Percentiles rank a stretch among this genome's conserved stretches.
Conservation (phyloP, 2,329 filamentous ascomycete species). For the Bipolaris bicolor region DNA sequence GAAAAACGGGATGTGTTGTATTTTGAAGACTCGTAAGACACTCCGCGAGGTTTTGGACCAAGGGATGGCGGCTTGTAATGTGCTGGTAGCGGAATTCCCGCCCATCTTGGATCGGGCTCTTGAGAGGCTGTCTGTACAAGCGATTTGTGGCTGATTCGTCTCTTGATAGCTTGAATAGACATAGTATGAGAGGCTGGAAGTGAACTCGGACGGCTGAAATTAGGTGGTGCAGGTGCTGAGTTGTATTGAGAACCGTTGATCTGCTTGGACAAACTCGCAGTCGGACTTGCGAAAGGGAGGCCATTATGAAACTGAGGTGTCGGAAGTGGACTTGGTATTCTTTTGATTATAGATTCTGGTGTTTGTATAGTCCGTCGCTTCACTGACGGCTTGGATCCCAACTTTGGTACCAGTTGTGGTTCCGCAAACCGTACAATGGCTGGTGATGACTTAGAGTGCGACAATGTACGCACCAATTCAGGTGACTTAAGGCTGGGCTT, state of each 20-base stretch:
- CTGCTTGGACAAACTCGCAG: slow-evolving; percentile 9
- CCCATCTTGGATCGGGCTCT: slow-evolving; percentile 23
- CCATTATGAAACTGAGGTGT: slow-evolving; percentile 12
- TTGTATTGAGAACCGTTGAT: slow-evolving; percentile 10
- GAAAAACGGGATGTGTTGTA: slow-evolving; percentile 16
- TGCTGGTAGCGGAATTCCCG: slow-evolving; percentile 22
- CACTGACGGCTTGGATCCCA: slow-evolving; percentile 7
- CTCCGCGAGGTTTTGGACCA: slow-evolving; percentile 18
- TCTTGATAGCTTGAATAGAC: slow-evolving; percentile 9
- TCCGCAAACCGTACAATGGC: slow-evolving; percentile 35
- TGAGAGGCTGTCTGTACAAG: slow-evolving; percentile 19
- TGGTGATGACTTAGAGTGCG: slow-evolving; percentile 25
- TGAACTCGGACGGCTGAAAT: slow-evolving; percentile 6
- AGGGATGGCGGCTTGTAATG: slow-evolving; percentile 22
- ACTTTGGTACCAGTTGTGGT: slow-evolving; percentile 21
- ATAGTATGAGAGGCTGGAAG: slow-evolving; percentile 12
- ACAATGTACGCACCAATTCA: slow-evolving; percentile 17
- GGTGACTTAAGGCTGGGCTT: slow-evolving; percentile 32
- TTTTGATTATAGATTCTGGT: slow-evolving; percentile 11
- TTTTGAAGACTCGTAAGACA: slow-evolving; percentile 30
- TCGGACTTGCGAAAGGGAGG: slow-evolving; percentile 10
- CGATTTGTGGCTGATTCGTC: slow-evolving; percentile 12
- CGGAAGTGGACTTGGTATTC: slow-evolving; percentile 12
- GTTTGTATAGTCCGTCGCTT: slow-evolving; percentile 8
- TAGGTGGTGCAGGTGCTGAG: slow-evolving; percentile 14